phyloP scores from a whole-genome alignment of 2,329 filamentous ascomycete species.

The Mycosphaerella sp. region DNA sequence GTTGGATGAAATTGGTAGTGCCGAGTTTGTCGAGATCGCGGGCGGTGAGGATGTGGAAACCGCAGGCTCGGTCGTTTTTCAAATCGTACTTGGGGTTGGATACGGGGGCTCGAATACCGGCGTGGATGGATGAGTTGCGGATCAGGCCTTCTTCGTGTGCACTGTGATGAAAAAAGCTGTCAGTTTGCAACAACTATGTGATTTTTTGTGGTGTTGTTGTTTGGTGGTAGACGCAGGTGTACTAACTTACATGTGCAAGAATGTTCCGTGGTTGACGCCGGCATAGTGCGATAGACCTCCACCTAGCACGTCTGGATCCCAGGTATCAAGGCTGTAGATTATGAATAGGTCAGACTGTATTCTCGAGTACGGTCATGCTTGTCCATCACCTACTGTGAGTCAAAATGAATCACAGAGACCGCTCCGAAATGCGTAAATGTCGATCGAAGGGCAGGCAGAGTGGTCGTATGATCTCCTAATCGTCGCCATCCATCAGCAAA shows the following conservation, averaged over 20 bases:
- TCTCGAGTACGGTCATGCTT: conserved; percentile 32
- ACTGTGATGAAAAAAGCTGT: conserved; percentile 46
- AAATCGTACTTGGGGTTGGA: conserved; percentile 46
- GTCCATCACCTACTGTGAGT: conserved; percentile 44
- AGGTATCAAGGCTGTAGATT: conserved; percentile 5
- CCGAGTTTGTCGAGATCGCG: conserved; percentile 49
- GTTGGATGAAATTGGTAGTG: conserved; percentile 43
- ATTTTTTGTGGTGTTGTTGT: no score
- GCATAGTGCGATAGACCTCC: conserved; percentile 56
- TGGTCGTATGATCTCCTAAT: conserved; percentile 49
- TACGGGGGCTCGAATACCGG: conserved; percentile 53
- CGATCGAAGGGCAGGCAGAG: conserved; percentile 47
- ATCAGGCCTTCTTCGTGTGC: conserved; percentile 57
- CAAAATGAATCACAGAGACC: conserved; percentile 54
- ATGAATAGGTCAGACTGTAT: background rate
- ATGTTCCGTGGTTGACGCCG: conserved; percentile 56
- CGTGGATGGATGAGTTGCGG: conserved; percentile 53
- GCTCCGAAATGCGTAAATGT: conserved; percentile 47
- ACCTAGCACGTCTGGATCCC: conserved; percentile 49
- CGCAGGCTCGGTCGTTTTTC: conserved; percentile 52
- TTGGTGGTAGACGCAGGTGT: no score
- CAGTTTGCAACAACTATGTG: no score
- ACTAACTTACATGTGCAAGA: no score
- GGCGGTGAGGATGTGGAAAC: conserved; percentile 53
- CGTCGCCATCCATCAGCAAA: no score